Evolutionary conservation across 73 alveolate species (phyloP), one percentile per base, ranked within the genome.

Genomic region (Paramecium bursaria): DNA sequence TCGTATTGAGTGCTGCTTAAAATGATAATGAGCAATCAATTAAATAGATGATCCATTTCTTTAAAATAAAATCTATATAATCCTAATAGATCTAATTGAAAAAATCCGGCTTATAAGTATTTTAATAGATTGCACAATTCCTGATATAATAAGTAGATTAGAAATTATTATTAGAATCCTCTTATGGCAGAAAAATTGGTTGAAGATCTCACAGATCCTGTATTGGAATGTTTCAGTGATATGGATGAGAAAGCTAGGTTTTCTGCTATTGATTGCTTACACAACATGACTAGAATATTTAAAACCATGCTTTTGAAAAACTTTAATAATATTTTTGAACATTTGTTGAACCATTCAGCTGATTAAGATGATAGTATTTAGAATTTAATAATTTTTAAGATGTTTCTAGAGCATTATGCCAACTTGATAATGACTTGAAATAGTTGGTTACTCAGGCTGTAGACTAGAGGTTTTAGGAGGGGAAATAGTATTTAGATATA

Each of bases 221-320:
- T 67, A 11, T 42, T 67, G 11, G 82, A 67, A 35, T 67, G 82
- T 23, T 35, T 67, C 17, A 67, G 35, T 42, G 82, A 67, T 67
- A 67, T 21, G 44, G 82, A 67, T 4, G 82, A 67, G 9, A 67
- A 39, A 21, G 53, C 61, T 4, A 33, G 82, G 44, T 15, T 15
- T 39, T 17, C 49, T 3, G 82, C 82, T 67, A 57, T 67, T 67
- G 82, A 31, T 17, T 5, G 82, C 19, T 42, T 67, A n/a, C 25
- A 39, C 3, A 6, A 31, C 33, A 25, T 67, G 25, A 42, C 60
- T 13, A 67, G 15, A 14, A 35, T 7, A 7, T 21, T 67, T 44
- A 67, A 67, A 39, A 67, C 82, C 7, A 67, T 67, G 82, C 33
- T 67, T 15, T 57, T 67, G 14, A 22, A 39, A 1, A 67, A 67